Evolutionary conservation across 78 protist genomes (phyloP).

Genomic region (Cavenderia fasciculata): DNA sequence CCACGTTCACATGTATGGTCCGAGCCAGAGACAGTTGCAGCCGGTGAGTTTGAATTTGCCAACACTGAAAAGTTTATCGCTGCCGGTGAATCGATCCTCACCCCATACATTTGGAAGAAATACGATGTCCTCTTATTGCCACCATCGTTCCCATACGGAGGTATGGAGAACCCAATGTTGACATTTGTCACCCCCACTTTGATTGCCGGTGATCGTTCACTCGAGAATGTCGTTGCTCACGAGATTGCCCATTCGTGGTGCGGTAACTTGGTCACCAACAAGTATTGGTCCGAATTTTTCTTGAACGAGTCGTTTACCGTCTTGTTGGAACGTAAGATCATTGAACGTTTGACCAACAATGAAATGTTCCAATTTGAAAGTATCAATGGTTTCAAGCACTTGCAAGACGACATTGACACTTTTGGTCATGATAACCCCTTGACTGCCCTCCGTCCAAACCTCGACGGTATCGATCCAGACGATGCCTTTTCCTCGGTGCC

Average conservation of each 20-base stretch:
- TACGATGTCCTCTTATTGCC: conserved; percentile 90
- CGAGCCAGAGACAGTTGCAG: conserved; percentile 83
- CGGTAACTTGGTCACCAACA: conserved; percentile 88
- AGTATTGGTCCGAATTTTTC: conserved; percentile 85
- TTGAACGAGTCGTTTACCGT: conserved; percentile 86
- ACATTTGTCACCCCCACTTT: conserved; percentile 91
- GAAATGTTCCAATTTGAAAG: conserved; percentile 72
- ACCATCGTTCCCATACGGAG: conserved; percentile 91
- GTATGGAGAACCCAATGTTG: conserved; percentile 89
- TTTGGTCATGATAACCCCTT: conserved; percentile 40
- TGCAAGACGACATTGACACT: conserved; percentile 58
- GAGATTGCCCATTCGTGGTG: conserved; percentile 86
- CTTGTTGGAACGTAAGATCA: conserved; percentile 84
- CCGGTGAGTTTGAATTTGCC: conserved; percentile 86
- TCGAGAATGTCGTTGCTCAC: conserved; percentile 90
- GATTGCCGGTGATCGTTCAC: conserved; percentile 88
- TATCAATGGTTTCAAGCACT: conserved; percentile 68
- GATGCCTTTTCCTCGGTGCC: conserved; percentile 90
- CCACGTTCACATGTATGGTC: conserved; percentile 86
- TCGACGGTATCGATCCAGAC: conserved; percentile 88
- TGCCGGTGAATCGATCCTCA: conserved; percentile 53
- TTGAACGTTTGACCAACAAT: conserved; percentile 69
- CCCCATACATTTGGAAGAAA: conserved; percentile 88
- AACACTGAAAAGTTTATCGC: conserved; percentile 84
- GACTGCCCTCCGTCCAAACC: conserved; percentile 79